Conservation (phyloP, 331 rosid species). For the Prunus yedoensis region DNA sequence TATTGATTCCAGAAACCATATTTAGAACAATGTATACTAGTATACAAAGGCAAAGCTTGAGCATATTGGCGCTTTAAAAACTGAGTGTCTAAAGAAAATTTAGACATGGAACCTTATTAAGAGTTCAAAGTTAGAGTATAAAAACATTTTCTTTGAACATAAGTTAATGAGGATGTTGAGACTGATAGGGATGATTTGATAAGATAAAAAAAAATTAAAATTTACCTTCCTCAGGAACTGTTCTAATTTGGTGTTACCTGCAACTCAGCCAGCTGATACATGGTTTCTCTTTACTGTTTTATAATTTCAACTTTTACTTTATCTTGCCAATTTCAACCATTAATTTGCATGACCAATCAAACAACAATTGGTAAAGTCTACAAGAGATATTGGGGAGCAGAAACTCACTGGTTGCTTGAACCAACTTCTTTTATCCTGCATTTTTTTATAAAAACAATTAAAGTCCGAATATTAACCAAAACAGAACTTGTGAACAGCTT, state of each 20-base stretch:
- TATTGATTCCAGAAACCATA: not conserved
- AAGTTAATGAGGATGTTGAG: not conserved
- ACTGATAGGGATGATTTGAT: not conserved
- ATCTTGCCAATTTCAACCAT: not conserved
- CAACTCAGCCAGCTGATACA: not conserved
- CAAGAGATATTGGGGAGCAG: conserved; percentile 18
- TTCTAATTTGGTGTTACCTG: not conserved
- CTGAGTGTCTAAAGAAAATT: not conserved
- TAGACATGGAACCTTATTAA: not conserved
- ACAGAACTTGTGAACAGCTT: not conserved
- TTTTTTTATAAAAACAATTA: not conserved
- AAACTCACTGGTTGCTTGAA: conserved; percentile 54
- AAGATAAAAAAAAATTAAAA: not conserved
- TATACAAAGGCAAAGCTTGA: not conserved
- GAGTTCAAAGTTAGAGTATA: not conserved
- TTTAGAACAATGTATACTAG: not conserved
- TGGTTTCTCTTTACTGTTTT: not conserved
- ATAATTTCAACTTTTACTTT: not conserved
- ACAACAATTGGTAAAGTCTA: not conserved
- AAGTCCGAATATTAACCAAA: conserved; percentile 7
- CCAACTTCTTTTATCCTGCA: conserved; percentile 66
- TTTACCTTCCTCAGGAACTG: not conserved
- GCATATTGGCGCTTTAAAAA: not conserved
- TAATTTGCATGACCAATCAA: not conserved
- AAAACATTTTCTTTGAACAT: not conserved